Evolutionary conservation across 345 rosid genomes (phyloP).

Genomic region (Murraya koenigii): DNA sequence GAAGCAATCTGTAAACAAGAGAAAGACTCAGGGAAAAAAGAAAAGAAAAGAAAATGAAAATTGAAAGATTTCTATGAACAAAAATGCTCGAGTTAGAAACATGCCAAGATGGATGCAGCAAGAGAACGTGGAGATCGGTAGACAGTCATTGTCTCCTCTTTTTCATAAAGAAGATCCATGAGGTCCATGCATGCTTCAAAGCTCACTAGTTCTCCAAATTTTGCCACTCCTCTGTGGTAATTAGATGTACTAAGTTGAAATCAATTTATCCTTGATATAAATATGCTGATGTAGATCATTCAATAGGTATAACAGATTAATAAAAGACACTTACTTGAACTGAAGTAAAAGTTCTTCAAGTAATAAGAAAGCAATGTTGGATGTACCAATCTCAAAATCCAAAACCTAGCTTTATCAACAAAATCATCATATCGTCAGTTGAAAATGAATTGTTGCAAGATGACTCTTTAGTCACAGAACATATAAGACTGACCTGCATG

Average conservation of each 20-base stretch:
- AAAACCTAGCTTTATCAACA: conserved; percentile 32
- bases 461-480: background rate
- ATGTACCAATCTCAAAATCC: conserved; percentile 63
- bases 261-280: background rate
- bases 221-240: conserved; percentile 57
- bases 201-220: conserved; percentile 60
- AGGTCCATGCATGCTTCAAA: conserved; percentile 77
- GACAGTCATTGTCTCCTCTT: conserved; percentile 52
- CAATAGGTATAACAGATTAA: background rate
- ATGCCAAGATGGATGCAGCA: conserved; percentile 76
- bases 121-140: conserved; percentile 51
- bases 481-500: conserved; percentile 49
- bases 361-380: conserved; percentile 45
- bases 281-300: background rate
- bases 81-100: conserved; percentile 4
- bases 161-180: conserved; percentile 89
- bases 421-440: background rate
- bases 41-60: background rate
- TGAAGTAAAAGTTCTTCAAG: conserved; percentile 57
- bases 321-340: conserved; percentile 40
- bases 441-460: background rate
- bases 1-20: conserved; percentile 60
- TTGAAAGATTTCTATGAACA: background rate
- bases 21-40: conserved; percentile 13
- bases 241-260: background rate